Percentiles rank a stretch among this genome's conserved stretches.
Conservation (phyloP, 495 filamentous ascomycete species). For the Talaromyces liani region DNA sequence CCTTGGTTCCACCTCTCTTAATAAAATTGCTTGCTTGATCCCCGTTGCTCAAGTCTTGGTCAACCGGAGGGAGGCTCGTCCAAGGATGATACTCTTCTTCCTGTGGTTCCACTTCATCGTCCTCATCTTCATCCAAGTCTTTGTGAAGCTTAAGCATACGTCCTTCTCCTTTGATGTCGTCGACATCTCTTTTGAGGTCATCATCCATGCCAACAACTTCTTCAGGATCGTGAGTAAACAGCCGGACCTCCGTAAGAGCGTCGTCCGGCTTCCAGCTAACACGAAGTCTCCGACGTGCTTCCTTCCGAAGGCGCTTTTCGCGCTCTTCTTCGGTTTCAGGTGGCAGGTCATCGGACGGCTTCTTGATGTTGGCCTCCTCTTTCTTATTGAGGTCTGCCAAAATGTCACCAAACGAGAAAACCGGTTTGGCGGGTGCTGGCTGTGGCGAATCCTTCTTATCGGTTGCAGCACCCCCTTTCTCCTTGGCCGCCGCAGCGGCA, state of each 20-base stretch:
- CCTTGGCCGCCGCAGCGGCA: constrained; percentile 24
- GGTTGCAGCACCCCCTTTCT: constrained; percentile 27
- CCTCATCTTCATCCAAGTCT: constrained; percentile 53
- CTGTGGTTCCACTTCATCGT: constrained; percentile 48
- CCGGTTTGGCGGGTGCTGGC: constrained; percentile 29
- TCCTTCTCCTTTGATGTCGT: constrained; percentile 69
- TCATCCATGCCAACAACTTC: constrained; percentile 68
- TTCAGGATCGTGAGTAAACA: constrained; percentile 73
- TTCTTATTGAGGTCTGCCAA: constrained; percentile 62
- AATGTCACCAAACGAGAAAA: constrained; percentile 48
- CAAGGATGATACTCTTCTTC: constrained; percentile 43
- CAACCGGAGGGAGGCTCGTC: constrained; percentile 38
- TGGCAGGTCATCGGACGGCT: constrained; percentile 44
- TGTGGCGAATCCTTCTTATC: constrained; percentile 36
- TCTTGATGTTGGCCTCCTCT: constrained; percentile 46
- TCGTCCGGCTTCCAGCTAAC: constrained; percentile 68
- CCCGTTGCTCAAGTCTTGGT: constrained; percentile 49
- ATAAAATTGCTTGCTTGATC: constrained; percentile 48
- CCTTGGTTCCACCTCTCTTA: constrained; percentile 55
- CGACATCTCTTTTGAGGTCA: constrained; percentile 57
- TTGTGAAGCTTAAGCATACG: constrained; percentile 70
- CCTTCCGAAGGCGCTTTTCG: constrained; percentile 67
- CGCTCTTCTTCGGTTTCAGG: constrained; percentile 74
- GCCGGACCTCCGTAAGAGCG: constrained; percentile 60
- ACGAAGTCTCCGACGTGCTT: constrained; percentile 62